phyloP scores from a whole-genome alignment of 495 filamentous ascomycete species.

The Aspergillus wentii region DNA sequence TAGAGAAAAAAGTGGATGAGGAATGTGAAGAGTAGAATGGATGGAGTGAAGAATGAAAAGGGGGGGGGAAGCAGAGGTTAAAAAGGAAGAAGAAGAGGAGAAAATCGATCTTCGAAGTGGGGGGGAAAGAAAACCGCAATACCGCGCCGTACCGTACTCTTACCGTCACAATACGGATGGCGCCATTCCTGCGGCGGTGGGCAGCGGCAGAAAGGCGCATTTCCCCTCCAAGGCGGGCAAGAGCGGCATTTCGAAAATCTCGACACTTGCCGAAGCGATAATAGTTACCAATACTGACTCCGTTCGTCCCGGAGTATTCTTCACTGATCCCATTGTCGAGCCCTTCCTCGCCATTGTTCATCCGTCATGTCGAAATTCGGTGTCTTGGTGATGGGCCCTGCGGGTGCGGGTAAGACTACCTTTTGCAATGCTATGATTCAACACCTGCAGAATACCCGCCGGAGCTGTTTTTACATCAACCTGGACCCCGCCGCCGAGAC shows the following conservation, averaged over 20 bases:
- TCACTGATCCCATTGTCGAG: too few relatives aligned
- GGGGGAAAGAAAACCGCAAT: slow-evolving; percentile 15
- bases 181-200: slow-evolving; percentile 18
- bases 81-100: slow-evolving; percentile 18
- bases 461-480: slow-evolving; percentile 95
- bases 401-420: slow-evolving; percentile 87
- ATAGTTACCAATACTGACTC: too few relatives aligned
- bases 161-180: too few relatives aligned
- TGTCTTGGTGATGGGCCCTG: slow-evolving; percentile 89
- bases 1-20: slow-evolving; percentile 17
- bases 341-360: too few relatives aligned
- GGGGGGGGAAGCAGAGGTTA: slow-evolving; percentile 11
- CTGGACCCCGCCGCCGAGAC: slow-evolving; percentile 94
- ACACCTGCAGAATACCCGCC: slow-evolving; percentile 80
- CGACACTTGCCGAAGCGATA: slow-evolving; percentile 1
- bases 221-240: too few relatives aligned
- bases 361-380: slow-evolving; percentile 99
- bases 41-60: slow-evolving; percentile 15
- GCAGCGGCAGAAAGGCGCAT: background rate
- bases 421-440: slow-evolving; percentile 92
- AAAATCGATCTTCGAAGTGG: too few relatives aligned
- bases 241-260: background rate
- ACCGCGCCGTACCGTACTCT: too few relatives aligned
- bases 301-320: too few relatives aligned
- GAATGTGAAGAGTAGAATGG: slow-evolving; percentile 14